phyloP scores from a whole-genome alignment of 108 stramenopile species.

The Aurantiochytrium sp. region DNA sequence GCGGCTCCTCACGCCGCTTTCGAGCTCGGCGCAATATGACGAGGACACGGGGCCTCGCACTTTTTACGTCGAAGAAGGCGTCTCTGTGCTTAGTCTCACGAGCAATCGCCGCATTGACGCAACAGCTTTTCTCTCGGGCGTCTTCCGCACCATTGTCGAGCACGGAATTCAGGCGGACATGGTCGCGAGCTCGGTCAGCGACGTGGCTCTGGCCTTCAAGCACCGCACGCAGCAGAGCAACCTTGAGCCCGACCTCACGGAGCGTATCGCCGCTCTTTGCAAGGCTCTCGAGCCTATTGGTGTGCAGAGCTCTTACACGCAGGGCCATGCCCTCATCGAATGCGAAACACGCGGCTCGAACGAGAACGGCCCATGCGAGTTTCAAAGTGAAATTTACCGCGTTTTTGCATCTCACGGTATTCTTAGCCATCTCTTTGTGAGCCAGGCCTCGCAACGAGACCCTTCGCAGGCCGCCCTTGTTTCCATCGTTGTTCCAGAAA shows the following conservation, averaged over 20 bases:
- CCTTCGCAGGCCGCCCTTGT: background rate
- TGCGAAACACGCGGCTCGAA: background rate
- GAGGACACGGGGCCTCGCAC: background rate
- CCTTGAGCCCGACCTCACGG: background rate
- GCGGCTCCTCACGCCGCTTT: background rate
- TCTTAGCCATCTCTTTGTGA: background rate
- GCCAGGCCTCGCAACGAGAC: background rate
- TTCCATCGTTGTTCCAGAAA: background rate
- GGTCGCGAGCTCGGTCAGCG: background rate
- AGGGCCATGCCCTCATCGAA: background rate
- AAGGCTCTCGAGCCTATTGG: background rate
- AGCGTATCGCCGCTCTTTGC: background rate
- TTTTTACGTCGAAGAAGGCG: background rate
- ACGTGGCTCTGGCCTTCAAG: background rate
- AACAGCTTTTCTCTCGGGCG: background rate
- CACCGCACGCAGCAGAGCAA: no score
- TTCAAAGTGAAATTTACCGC: background rate
- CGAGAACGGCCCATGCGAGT: background rate
- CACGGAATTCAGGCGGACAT: background rate
- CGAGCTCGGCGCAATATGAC: background rate
- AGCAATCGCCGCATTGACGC: background rate
- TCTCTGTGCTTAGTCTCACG: background rate
- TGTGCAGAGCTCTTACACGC: background rate
- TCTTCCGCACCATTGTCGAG: background rate
- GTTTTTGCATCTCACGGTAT: background rate